Conservation (phyloP, 257 asterid species). For the Scutellaria barbata region DNA sequence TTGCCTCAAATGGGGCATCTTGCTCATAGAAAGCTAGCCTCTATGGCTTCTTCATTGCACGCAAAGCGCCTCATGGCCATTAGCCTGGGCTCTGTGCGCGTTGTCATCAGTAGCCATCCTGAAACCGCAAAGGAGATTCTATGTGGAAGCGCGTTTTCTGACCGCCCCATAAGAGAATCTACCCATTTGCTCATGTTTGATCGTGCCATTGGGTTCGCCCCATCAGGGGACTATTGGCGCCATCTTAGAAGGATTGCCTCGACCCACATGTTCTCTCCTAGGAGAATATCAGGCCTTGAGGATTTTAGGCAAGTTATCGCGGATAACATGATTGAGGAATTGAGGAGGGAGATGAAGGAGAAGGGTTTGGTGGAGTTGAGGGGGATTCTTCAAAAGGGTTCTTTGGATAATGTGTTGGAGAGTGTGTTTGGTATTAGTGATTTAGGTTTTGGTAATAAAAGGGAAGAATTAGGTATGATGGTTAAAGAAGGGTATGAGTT, state of each 20-base stretch:
- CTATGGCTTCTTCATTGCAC: conserved; percentile 40
- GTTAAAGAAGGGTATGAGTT: conserved; percentile 73
- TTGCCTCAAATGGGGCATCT: conserved; percentile 57
- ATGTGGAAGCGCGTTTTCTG: conserved; percentile 44
- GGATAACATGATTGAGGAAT: conserved; percentile 39
- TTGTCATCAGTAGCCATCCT: conserved; percentile 64
- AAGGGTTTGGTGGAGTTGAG: conserved; percentile 53
- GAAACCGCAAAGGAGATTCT: conserved; percentile 68
- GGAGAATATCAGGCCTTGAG: conserved; percentile 52
- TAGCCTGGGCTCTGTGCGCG: conserved; percentile 53
- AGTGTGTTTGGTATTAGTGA: conserved; percentile 62
- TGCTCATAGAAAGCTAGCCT: conserved; percentile 62
- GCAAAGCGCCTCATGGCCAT: conserved; percentile 62
- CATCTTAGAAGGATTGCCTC: conserved; percentile 54
- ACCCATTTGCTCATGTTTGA: conserved; percentile 63
- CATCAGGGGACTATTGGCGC: conserved; percentile 59
- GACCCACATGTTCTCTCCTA: conserved; percentile 63
- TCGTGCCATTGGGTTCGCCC: conserved; percentile 75
- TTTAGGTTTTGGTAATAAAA: conserved; percentile 38
- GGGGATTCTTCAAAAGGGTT: conserved; percentile 47
- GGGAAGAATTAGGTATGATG: conserved; percentile 54
- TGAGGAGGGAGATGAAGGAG: conserved; percentile 40
- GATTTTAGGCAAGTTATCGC: conserved; percentile 47
- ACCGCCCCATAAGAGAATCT: conserved; percentile 67
- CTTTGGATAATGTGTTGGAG: conserved; percentile 58